Percentiles rank a stretch among this genome's conserved stretches.
Evolutionary conservation across 805 yeast species (phyloP).

Genomic region (Dipodascus albidus): DNA sequence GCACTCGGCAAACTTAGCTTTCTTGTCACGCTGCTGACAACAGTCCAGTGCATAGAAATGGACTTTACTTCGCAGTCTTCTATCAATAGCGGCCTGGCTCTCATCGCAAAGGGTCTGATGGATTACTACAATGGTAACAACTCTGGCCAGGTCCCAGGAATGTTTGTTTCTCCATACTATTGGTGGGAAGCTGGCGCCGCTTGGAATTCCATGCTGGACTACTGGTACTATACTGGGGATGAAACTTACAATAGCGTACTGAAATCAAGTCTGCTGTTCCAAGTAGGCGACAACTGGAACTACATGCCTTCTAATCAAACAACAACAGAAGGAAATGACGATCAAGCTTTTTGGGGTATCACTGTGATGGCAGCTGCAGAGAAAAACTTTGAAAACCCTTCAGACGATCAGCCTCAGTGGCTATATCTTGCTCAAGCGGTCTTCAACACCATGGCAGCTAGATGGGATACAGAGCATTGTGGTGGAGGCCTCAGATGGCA

Average conservation of each 20-base stretch:
- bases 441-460: constrained; percentile 66
- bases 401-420: constrained; percentile 53
- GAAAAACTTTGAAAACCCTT: constrained; percentile 67
- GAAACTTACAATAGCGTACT: constrained; percentile 47
- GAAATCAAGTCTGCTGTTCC: constrained; percentile 51
- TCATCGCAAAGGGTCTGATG: constrained; percentile 59
- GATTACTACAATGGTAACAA: constrained; percentile 67
- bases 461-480: constrained; percentile 62
- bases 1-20: neutral
- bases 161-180: constrained; percentile 65
- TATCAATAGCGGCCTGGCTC: constrained; percentile 38
- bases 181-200: constrained; percentile 94
- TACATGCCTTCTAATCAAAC: constrained; percentile 76
- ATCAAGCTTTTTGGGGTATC: constrained; percentile 88
- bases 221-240: constrained; percentile 59
- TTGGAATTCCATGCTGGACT: constrained; percentile 57
- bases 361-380: constrained; percentile 80
- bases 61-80: constrained; percentile 12
- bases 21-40: neutral
- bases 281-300: constrained; percentile 51
- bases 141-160: constrained; percentile 59
- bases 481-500: constrained; percentile 88
- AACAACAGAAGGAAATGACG: constrained; percentile 84
- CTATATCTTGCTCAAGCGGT: constrained; percentile 72
- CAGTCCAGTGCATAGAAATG: constrained; percentile 7